Base-by-base conservation (phyloP, 2,329 filamentous ascomycete genomes). In the Paracoccidioides lutzii region DNA sequence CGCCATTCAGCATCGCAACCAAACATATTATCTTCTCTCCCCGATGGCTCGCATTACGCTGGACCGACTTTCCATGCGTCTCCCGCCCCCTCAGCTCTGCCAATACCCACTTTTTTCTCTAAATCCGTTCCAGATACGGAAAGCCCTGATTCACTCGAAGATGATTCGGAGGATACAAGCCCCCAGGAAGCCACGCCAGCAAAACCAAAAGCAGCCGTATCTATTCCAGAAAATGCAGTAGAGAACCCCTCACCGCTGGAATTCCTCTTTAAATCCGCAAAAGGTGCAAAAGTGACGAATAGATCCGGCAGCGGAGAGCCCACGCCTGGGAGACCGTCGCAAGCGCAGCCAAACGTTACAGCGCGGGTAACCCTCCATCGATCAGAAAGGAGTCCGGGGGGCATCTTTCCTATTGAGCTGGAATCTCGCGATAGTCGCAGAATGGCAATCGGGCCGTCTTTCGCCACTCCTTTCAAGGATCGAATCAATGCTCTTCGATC, bases 21-120 rank as follows among this genome's bases (percentile, higher is more conserved):
- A 58, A 62, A 66, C 63, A 49, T 71, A 60, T 78, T 77, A 65
- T 71, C 77, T 48, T 69, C 71, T 51, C 40, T 64, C 44, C 71
- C 69, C 52, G 67, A 71, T 52, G 69, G 66, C 51, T 61, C 69
- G 10, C 69, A 70, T 48, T 98, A 95, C 72, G 93, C 93, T 42
- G 93, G 91, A 12, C 87, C 91, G 38, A 94, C 90, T 4, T 98
- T 97, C 69, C 90, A 96, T 70, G 88, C 90, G 43, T 97, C 93
- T 7, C 93, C 93, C 22, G 91, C 90, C 1, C 87, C 93, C 0
- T 94, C 90, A 7, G 84, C 89, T 30, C 77, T 98, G 37, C 93
- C 93, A 0, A 86, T 96, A 57, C 93, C 93, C 9, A 94, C 86
- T 65, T 95, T 96, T 69, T 81, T 87, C 59, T 85, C 86, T 33